Evolutionary conservation across 495 filamentous ascomycete species (phyloP), one percentile per base, ranked within the genome.

Genomic region (Ascodesmis nigricans): DNA sequence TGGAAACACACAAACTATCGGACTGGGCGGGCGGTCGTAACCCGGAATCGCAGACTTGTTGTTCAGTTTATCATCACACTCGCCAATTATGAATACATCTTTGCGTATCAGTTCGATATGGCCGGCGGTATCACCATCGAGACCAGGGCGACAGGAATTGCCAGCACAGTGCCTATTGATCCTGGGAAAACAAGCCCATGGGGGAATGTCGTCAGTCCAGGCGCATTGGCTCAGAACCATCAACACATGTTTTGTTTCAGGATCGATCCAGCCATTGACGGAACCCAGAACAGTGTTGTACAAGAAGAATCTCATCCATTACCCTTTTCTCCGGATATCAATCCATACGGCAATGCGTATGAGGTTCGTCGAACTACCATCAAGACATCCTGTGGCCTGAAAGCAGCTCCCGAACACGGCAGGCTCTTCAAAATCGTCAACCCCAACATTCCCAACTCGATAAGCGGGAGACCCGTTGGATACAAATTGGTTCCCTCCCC

Each of bases 41-140:
- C 64, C 19, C 62, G 69, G 29, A 68, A 64, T 39, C 56, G 69
- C 14, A 67, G 72, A 42, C 54, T 74, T n/a, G 63, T 72, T 14
- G 44, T 74, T 5, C 77, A 83, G 41, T 75, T 73, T 45, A 77
- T 80, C 44, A 69, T 76, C 44, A 81, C 77, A 0, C 66, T 81
- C 18, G 69, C 71, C 21, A 83, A 83, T 54, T 83, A 83, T 54
- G 77, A 82, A 47, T 83, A 83, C 39, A 68, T 59, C 37, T 61
- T 65, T 45, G 59, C 61, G 39, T 62, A 60, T 45, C 58, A 55
- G 28, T 65, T 65, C 45, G 58, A 61, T 31, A 59, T 61, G 37
- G 60, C 62, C 29, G 62, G 62, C 3, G 63, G 58, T 2, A 56
- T 63, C 33, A 59, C 55, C 22, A 49, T 65, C 15, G 62, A 65